A percentile compares a stretch with the other conserved stretches of the same genome.
Evolutionary conservation across 495 filamentous ascomycete genomes (phyloP).

Genomic region (Penicillium bovifimosum): DNA sequence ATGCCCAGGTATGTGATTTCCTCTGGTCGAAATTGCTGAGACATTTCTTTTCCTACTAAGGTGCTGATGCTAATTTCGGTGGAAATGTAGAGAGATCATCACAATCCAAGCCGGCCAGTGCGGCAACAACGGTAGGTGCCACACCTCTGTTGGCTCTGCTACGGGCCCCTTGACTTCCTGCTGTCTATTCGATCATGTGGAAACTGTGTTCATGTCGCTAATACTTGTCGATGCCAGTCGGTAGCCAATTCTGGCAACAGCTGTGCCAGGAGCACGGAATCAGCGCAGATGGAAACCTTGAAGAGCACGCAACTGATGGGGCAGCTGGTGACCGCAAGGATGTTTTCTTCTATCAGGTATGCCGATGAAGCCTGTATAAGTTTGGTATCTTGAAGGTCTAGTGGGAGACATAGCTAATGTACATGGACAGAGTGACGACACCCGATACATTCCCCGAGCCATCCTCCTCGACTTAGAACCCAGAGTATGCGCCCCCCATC

Average conservation of each 20-base stretch:
- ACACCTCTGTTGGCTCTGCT: constrained; percentile 11
- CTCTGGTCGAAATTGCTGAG: background rate
- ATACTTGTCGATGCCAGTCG: constrained; percentile 51
- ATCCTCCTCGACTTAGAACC: constrained; percentile 95
- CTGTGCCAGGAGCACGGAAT: constrained; percentile 97
- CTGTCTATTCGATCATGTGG: background rate
- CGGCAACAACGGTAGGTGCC: constrained; percentile 86
- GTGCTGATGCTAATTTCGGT: background rate
- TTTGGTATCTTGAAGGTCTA: background rate
- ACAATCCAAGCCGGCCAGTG: constrained; percentile 98
- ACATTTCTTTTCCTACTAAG: no score
- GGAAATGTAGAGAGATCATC: constrained; percentile 82
- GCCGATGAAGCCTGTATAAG: background rate
- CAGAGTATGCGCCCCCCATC: constrained; percentile 50
- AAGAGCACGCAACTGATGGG: constrained; percentile 92
- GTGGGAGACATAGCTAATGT: constrained; percentile 3
- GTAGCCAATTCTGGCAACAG: constrained; percentile 95
- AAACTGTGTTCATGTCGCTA: background rate
- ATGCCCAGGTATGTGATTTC: constrained; percentile 41
- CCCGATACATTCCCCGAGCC: constrained; percentile 92
- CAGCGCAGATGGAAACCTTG: constrained; percentile 91
- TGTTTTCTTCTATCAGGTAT: constrained; percentile 95
- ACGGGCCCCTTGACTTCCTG: constrained; percentile 7
- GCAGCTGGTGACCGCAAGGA: constrained; percentile 81
- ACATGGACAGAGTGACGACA: constrained; percentile 70